Conservation (phyloP, 441 rosid species). For the Theobroma grandiflorum region DNA sequence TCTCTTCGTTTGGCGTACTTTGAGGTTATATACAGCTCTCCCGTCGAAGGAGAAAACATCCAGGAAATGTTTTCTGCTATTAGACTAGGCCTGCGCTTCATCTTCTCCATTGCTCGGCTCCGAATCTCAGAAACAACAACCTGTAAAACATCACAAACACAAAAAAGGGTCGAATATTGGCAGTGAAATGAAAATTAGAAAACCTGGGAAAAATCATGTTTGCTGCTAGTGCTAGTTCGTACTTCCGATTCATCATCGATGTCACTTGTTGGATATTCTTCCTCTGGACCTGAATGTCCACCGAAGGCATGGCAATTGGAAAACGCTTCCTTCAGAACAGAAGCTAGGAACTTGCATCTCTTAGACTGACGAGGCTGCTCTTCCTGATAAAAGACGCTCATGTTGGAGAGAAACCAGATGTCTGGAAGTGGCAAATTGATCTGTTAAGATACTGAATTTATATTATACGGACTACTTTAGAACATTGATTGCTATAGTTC, state of each 20-base stretch:
- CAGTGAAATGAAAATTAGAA: neutral
- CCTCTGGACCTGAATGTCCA: slow-evolving; percentile 50
- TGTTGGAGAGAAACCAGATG: slow-evolving; percentile 31
- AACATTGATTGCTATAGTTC: slow-evolving; percentile 25
- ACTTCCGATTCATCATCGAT: slow-evolving; percentile 71
- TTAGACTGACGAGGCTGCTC: slow-evolving; percentile 53
- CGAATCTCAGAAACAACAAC: slow-evolving; percentile 68
- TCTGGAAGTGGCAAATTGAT: slow-evolving; percentile 10
- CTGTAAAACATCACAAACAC: slow-evolving; percentile 41
- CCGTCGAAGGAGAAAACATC: slow-evolving; percentile 49
- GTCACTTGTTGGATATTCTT: slow-evolving; percentile 46
- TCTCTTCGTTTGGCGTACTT: slow-evolving; percentile 31
- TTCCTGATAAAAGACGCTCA: slow-evolving; percentile 65
- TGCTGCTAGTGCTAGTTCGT: slow-evolving; percentile 17
- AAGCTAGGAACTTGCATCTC: slow-evolving; percentile 58
- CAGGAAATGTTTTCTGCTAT: slow-evolving; percentile 55
- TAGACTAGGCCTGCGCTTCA: slow-evolving; percentile 55
- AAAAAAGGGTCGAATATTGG: neutral
- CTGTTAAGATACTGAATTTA: neutral
- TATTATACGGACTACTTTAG: slow-evolving; percentile 20
- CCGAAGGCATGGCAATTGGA: slow-evolving; percentile 59
- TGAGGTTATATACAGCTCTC: slow-evolving; percentile 41
- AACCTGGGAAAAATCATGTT: neutral
- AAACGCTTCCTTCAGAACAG: slow-evolving; percentile 68
- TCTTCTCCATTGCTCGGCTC: slow-evolving; percentile 71